Percentiles rank a stretch among this genome's conserved stretches.
These are phyloP conservation scores for Exidia glandulosa DNA, from an alignment of 768 basidiomycete species.

Conservation along the genomic window DNA sequence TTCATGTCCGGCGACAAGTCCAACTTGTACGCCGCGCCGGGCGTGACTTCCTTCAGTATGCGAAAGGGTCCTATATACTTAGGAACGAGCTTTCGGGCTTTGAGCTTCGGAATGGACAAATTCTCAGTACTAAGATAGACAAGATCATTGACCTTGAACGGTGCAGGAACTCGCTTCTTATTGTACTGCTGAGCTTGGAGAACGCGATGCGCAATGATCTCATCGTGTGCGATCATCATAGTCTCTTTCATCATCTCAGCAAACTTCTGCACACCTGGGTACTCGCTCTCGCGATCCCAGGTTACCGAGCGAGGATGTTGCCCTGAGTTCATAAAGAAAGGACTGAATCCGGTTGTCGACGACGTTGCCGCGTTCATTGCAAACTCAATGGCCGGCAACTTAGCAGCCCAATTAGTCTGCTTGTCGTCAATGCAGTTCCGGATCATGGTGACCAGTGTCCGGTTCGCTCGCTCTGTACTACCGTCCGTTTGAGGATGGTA, in stretches of 20 bases:
- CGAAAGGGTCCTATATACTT: constrained; percentile 4
- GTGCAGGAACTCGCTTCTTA: neutral
- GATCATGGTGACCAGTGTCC: neutral
- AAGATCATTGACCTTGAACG: constrained; percentile 1
- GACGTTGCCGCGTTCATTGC: constrained; percentile 10
- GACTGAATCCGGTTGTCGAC: constrained; percentile 9
- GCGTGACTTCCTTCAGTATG: neutral
- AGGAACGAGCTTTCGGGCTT: constrained; percentile 5
- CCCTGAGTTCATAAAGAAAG: constrained; percentile 11
- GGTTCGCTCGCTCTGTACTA: constrained; percentile 20
- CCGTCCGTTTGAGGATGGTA: constrained; percentile 36
- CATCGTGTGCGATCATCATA: constrained; percentile 24
- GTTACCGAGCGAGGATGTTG: constrained; percentile 5
- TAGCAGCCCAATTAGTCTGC: constrained; percentile 5
- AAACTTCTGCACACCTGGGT: constrained; percentile 17
- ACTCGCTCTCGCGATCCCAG: constrained; percentile 5
- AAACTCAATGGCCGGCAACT: constrained; percentile 9
- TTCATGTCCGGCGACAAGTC: constrained; percentile 18
- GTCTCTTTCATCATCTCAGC: constrained; percentile 15
- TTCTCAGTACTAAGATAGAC: constrained; percentile 6
- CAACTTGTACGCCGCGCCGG: constrained; percentile 18
- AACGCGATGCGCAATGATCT: constrained; percentile 23
- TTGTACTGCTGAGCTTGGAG: constrained; percentile 23
- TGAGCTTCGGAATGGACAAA: constrained; percentile 1
- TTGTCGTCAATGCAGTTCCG: constrained; percentile 2